Conservation (phyloP, 176 grass and related monocot species). For the Saccharum spontaneum region DNA sequence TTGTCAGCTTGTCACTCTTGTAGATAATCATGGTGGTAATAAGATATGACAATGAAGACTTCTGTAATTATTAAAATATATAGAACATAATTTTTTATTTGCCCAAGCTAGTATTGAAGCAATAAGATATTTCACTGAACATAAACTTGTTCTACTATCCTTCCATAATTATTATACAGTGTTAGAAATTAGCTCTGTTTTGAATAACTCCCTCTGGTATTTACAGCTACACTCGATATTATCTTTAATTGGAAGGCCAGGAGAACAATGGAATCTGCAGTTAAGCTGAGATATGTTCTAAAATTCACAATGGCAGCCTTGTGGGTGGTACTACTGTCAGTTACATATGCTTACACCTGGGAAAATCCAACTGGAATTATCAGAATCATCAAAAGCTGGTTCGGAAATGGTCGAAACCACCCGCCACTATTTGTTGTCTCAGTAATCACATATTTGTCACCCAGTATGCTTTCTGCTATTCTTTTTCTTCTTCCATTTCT, state of each 20-base stretch:
- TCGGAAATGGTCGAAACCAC: slow-evolving; percentile 72
- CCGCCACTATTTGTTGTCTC: slow-evolving; percentile 70
- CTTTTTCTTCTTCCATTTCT: slow-evolving; percentile 78
- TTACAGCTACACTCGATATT: slow-evolving; percentile 81
- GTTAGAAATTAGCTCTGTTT: not conserved
- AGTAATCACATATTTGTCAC: slow-evolving; percentile 76
- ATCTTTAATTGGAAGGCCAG: slow-evolving; percentile 87
- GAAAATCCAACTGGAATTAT: slow-evolving; percentile 75
- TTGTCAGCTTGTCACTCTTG: not conserved
- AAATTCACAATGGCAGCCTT: slow-evolving; percentile 66
- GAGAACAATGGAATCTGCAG: slow-evolving; percentile 75
- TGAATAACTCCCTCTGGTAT: slow-evolving; percentile 26
- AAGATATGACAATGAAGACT: not conserved
- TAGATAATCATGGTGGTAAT: not conserved
- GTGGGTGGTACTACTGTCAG: slow-evolving; percentile 81
- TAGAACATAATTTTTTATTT: slow-evolving; percentile 8
- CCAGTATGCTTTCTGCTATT: slow-evolving; percentile 63
- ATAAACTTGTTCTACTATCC: not conserved
- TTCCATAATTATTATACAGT: slow-evolving; percentile 24
- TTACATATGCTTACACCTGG: slow-evolving; percentile 84
- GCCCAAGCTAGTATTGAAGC: not conserved
- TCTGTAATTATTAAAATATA: not conserved
- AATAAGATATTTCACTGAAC: slow-evolving; percentile 26
- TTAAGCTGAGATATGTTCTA: slow-evolving; percentile 86
- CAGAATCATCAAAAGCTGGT: slow-evolving; percentile 74